Percentiles rank a stretch among this genome's conserved stretches.
phyloP scores from a whole-genome alignment of 768 basidiomycete genomes.

The Omphalotus guepiniiformis region DNA sequence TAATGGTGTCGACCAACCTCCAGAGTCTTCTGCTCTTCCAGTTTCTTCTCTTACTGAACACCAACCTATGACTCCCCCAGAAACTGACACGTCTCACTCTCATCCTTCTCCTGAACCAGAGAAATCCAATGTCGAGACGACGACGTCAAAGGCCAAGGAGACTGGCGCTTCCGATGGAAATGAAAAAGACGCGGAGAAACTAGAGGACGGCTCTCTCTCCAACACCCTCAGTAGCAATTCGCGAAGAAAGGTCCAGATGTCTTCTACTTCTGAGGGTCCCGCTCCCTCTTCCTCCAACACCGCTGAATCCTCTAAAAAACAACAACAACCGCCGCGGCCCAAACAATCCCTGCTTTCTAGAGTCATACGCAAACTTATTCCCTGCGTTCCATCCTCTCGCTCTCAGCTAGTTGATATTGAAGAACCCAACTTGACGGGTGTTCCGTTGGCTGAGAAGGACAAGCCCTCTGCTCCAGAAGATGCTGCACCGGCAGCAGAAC shows the following conservation, averaged over 20 bases:
- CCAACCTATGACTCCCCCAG: too few relatives aligned
- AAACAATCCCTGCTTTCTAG: constrained; percentile 57
- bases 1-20: not conserved
- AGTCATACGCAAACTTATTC: constrained; percentile 58
- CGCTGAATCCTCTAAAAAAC: not conserved
- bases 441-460: constrained; percentile 26
- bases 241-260: constrained; percentile 8
- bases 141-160: too few relatives aligned
- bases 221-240: constrained; percentile 9
- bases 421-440: constrained; percentile 16
- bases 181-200: constrained; percentile 7
- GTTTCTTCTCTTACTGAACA: not conserved
- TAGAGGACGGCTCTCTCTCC: constrained; percentile 8
- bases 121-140: constrained; percentile 5
- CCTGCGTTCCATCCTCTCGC: constrained; percentile 56
- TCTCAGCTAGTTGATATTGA: constrained; percentile 44
- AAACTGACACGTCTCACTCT: not conserved
- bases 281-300: constrained; percentile 4
- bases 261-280: constrained; percentile 8
- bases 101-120: not conserved
- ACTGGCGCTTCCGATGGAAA: not conserved
- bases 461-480: constrained; percentile 11
- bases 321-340: constrained; percentile 15
- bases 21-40: not conserved
- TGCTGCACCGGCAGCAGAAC: constrained; percentile 1